phyloP scores from a whole-genome alignment of 768 basidiomycete species.

The Lactifluus subvellereus region DNA sequence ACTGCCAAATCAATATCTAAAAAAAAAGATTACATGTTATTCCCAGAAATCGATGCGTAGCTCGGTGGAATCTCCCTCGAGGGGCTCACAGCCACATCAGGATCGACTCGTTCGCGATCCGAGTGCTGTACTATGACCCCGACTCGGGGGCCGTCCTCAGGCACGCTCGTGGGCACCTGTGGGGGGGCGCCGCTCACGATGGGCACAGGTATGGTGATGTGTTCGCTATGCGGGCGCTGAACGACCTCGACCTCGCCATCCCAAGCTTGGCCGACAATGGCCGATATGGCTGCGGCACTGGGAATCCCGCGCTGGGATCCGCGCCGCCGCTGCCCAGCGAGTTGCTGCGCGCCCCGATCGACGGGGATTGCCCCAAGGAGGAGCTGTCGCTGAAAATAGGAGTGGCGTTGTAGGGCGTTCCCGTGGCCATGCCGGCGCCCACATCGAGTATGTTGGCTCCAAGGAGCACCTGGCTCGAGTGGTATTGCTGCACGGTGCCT shows the following conservation, averaged over 20 bases:
- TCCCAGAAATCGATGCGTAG: conserved; percentile 30
- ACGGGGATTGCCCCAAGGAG: too few species aligned
- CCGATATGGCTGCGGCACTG: too few species aligned
- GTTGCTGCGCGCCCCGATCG: background rate
- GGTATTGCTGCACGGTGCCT: conserved; percentile 30
- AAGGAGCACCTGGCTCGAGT: too few species aligned
- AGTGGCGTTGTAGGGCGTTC: too few species aligned
- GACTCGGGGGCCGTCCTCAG: conserved; percentile 2
- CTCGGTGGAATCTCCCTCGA: conserved; percentile 31
- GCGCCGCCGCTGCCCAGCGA: background rate
- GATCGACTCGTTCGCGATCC: conserved; percentile 27
- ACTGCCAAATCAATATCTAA: too few species aligned
- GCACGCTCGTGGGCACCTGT: conserved; percentile 23
- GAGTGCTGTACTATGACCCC: conserved; percentile 29
- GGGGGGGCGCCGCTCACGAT: too few species aligned
- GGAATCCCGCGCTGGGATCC: too few species aligned
- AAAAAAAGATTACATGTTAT: background rate
- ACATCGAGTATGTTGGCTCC: too few species aligned
- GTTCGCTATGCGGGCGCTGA: too few species aligned
- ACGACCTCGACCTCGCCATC: conserved; percentile 16
- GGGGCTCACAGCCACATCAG: conserved; percentile 21
- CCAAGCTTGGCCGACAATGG: background rate
- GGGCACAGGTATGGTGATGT: too few species aligned
- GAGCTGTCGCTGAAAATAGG: too few species aligned
- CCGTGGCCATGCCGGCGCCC: too few species aligned